Evolutionary conservation across 495 filamentous ascomycete genomes (phyloP), one percentile per base, ranked within the genome.

Genomic region (Xylaria flabelliformis): DNA sequence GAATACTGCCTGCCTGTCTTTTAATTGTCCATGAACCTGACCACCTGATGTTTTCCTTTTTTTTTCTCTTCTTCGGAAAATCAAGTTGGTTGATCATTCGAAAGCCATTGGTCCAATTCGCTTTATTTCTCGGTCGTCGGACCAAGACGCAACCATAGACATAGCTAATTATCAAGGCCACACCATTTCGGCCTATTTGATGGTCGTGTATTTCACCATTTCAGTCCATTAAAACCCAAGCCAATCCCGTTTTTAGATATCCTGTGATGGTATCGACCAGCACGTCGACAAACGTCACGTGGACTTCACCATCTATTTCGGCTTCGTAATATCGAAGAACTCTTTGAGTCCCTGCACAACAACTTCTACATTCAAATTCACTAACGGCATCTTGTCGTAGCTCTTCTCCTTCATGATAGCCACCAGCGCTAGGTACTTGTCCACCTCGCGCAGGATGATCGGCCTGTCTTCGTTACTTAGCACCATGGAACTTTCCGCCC

Each of bases 361-460:
- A 0, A 84, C 84, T 51, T 86, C 86, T 0, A 88, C 86, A 74
- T 89, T 89, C 83, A 87, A 84, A 39, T 85, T 87, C 64, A 89
- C 85, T 65, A 87, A 78, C 12, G 87, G 86, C 87, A 89, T 88
- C 80, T 86, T 87, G 58, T 85, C 85, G 67, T 87, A 87, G 39
- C 82, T 85, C 24, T 86, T 86, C 69, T 93, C 91, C 74, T 89
- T 90, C 79, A 93, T 92, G 70, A 94, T 89, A 5, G 91, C 92
- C 32, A 94, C 92, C 15, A 94, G 85, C 17, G 91, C 91, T 21
- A 94, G 83, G 73, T 87, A 97, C 87, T 94, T 93, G 80, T 97
- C 94, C 77, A 98, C 94, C 84, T 97, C 94, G 74, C 93, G 85
- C 72, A 97, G 82, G 82, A 97, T 94, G 48, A 98, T 92, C 74